phyloP scores from a whole-genome alignment of 2,329 filamentous ascomycete genomes.

The Amylocarpus encephaloides region DNA sequence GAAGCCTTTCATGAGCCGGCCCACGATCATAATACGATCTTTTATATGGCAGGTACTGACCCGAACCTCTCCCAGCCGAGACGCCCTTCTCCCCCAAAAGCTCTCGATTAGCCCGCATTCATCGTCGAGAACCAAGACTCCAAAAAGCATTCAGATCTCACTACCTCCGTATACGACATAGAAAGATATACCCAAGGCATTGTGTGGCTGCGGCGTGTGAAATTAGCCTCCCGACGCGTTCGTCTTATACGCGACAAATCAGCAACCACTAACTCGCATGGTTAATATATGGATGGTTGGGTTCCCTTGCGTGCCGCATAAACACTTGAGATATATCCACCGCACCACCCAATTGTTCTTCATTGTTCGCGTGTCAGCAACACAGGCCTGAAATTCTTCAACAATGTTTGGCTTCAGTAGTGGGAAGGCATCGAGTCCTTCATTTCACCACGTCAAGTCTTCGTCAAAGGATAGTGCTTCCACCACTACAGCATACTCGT shows the following conservation, averaged over 20 bases:
- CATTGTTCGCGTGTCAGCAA: not conserved
- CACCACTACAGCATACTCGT: conserved; percentile 10
- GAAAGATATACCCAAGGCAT: conserved; percentile 2
- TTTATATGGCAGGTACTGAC: conserved; percentile 6
- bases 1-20: not conserved
- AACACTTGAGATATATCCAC: conserved; percentile 9
- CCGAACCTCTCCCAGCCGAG: conserved; percentile 4
- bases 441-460: conserved; percentile 7
- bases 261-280: conserved; percentile 6
- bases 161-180: conserved; percentile 1
- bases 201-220: conserved; percentile 10
- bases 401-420: conserved; percentile 23
- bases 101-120: not conserved
- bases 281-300: conserved; percentile 9
- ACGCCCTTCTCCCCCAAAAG: not conserved
- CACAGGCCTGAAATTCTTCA: conserved; percentile 13
- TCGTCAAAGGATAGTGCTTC: conserved; percentile 13
- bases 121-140: not conserved
- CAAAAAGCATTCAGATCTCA: not conserved
- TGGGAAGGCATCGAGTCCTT: conserved; percentile 15
- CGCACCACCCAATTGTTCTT: conserved; percentile 1
- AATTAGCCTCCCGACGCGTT: conserved; percentile 7
- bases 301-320: conserved; percentile 8
- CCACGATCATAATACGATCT: conserved; percentile 4
- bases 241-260: conserved; percentile 5